Conservation (phyloP, 257 asterid genomes). For the Anisodus tanguticus region DNA sequence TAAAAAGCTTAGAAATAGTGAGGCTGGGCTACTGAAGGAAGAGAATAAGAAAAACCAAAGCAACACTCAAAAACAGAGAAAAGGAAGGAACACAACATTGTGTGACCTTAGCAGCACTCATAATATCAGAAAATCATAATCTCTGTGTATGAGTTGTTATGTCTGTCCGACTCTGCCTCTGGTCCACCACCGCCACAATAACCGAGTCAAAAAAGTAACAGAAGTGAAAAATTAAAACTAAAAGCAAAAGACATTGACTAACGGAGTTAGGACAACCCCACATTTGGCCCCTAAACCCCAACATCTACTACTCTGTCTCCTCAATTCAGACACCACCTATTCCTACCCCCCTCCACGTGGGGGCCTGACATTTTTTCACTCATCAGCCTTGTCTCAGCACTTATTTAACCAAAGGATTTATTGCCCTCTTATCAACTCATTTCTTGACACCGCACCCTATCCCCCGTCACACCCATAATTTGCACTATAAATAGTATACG, state of each 20-base stretch:
- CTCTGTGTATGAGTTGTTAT: conserved; percentile 15
- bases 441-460: background rate
- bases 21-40: background rate
- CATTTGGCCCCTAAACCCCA: conserved; percentile 26
- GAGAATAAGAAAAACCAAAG: background rate
- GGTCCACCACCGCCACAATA: conserved; percentile 21
- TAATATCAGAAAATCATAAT: background rate
- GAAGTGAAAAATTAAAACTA: background rate
- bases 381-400: background rate
- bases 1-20: background rate
- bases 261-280: background rate
- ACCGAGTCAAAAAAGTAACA: background rate
- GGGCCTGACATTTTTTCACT: conserved; percentile 37
- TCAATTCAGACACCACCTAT: conserved; percentile 74
- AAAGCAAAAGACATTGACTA: too few species aligned
- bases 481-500: too few species aligned
- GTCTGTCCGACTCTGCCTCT: background rate
- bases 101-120: background rate
- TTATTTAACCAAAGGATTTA: too few species aligned
- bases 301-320: conserved; percentile 57
- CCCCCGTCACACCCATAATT: too few species aligned
- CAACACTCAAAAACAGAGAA: conserved; percentile 29
- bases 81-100: background rate
- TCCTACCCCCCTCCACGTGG: conserved; percentile 63
- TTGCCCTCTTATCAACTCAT: background rate